Evolutionary conservation across 2,329 filamentous ascomycete species (phyloP), one percentile per base, ranked within the genome.

Genomic region (Diaporthe sp.): DNA sequence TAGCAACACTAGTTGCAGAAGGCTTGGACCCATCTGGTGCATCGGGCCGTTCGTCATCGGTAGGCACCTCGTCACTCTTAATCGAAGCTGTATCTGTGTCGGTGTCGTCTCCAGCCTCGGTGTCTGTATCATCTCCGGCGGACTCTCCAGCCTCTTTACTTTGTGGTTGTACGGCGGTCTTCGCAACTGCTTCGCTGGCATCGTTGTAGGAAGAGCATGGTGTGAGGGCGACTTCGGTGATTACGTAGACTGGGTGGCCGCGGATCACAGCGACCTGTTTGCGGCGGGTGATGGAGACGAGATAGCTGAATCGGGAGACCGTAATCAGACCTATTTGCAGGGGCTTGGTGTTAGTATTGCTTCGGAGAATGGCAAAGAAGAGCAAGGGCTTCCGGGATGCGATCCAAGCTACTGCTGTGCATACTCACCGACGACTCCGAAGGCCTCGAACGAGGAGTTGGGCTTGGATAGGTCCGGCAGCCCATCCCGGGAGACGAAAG

Each of bases 161-260:
- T 10, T 52, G 61, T 30, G 90, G 79, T 28, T 86, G 83, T 10
- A 78, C 78, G 1, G 86, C 83, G 0, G 94, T 94, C 73, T 90
- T 89, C 3, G 85, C 83, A 74, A 98, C 93, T 12, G 95, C 93
- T 38, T 89, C 89, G 76, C 91, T 88, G 6, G 96, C 96, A 57
- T 97, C 95, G 54, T 84, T 82, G 79, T 93, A 92, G 8, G 94
- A 96, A 2, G 92, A 90, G 71, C 97, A 92, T 0, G 97, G 97
- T 8, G 97, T 97, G n/a, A 98, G 86, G 9, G 95, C 93, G 42
- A 98, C 94, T 78, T 97, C 95, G 57, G 94, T 97, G 75, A 98
- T 91, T 52, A 95, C 92, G 83, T 97, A 99, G 72, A 98, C 87
- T 0, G 96, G 93, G 72, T 90, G 92, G 8, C 95, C 95, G 77